These are phyloP conservation scores for Escovopsis sp. DNA, from an alignment of 2,329 filamentous ascomycete species.

Conservation along the genomic window DNA sequence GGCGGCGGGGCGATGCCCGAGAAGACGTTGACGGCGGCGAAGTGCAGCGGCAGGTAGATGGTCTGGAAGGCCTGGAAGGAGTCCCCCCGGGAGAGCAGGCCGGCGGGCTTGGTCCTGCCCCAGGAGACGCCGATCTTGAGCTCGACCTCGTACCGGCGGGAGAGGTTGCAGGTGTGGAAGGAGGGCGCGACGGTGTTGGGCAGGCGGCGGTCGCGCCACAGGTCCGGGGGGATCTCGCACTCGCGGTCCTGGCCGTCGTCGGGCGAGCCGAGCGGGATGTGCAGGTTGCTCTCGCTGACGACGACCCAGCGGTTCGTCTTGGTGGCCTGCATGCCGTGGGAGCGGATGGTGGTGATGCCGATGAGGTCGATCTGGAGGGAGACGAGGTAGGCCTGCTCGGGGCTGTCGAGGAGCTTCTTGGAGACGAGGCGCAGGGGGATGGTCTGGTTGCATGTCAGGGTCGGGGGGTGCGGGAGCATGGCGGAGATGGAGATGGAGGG, in stretches of 20 bases:
- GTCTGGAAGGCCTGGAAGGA: conserved; percentile 39
- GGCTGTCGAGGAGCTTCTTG: conserved; percentile 55
- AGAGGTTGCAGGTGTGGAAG: conserved; percentile 80
- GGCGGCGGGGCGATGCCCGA: conserved; percentile 75
- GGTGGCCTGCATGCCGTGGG: conserved; percentile 55
- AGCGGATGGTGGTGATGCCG: conserved; percentile 63
- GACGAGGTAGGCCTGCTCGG: conserved; percentile 58
- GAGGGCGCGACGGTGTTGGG: conserved; percentile 78
- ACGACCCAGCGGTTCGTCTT: conserved; percentile 67
- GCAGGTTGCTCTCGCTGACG: conserved; percentile 54
- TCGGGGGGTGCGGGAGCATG: conserved; percentile 70
- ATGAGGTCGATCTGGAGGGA: conserved; percentile 71
- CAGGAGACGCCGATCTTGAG: conserved; percentile 65
- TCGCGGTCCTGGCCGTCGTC: conserved; percentile 49
- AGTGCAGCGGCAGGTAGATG: conserved; percentile 62
- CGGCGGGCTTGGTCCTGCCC: conserved; percentile 36
- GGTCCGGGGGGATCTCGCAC: conserved; percentile 47
- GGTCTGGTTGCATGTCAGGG: conserved; percentile 78
- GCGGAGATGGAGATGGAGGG: conserved; percentile 65
- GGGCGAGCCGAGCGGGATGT: conserved; percentile 43
- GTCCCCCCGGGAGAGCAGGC: conserved; percentile 8
- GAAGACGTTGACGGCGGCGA: conserved; percentile 61
- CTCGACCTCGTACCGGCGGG: conserved; percentile 69
- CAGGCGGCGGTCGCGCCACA: conserved; percentile 59
- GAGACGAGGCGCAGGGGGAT: conserved; percentile 67